A percentile compares a stretch with the other conserved stretches of the same genome.
Evolutionary conservation across 495 filamentous ascomycete genomes (phyloP).

Genomic region (Lophiostoma macrostomum): DNA sequence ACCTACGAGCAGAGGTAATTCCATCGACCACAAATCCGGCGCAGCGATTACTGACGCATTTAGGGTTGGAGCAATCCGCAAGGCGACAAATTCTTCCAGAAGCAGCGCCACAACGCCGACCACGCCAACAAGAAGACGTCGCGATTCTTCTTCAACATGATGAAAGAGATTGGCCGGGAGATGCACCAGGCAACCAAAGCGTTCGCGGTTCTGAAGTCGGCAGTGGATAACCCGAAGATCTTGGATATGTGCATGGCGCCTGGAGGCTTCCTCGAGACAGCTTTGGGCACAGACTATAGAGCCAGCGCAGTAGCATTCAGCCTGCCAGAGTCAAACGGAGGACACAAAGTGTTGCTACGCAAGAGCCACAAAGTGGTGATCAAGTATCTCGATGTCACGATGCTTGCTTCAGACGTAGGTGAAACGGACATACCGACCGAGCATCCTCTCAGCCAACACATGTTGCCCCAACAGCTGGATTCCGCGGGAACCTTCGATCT

Average conservation of each 20-base stretch:
- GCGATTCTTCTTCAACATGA: conserved; percentile 39
- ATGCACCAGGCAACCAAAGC: conserved; percentile 32
- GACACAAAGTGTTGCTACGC: conserved; percentile 46
- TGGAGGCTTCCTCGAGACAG: conserved; percentile 48
- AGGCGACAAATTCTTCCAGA: conserved; percentile 45
- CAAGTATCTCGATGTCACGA: conserved; percentile 51
- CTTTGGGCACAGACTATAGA: conserved; percentile 40
- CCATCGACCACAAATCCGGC: too few species aligned
- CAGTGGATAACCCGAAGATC: conserved; percentile 24
- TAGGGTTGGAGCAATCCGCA: conserved; percentile 47
- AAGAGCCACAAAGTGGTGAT: conserved; percentile 18
- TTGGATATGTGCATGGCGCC: conserved; percentile 61
- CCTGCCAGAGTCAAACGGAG: conserved; percentile 35
- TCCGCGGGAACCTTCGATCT: conserved; percentile 47
- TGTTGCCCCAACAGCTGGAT: conserved; percentile 40
- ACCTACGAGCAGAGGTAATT: too few species aligned
- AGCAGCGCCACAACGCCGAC: conserved; percentile 42
- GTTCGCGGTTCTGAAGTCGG: conserved; percentile 6
- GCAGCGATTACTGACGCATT: too few species aligned
- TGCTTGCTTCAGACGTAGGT: conserved; percentile 54
- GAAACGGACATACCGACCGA: conserved; percentile 40
- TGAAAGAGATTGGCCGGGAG: conserved; percentile 39
- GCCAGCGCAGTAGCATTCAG: conserved; percentile 46
- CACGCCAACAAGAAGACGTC: conserved; percentile 15
- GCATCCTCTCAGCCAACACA: conserved; percentile 47